phyloP scores from a whole-genome alignment of 2,329 filamentous ascomycete species.

The Paracamarosporium sp. region DNA sequence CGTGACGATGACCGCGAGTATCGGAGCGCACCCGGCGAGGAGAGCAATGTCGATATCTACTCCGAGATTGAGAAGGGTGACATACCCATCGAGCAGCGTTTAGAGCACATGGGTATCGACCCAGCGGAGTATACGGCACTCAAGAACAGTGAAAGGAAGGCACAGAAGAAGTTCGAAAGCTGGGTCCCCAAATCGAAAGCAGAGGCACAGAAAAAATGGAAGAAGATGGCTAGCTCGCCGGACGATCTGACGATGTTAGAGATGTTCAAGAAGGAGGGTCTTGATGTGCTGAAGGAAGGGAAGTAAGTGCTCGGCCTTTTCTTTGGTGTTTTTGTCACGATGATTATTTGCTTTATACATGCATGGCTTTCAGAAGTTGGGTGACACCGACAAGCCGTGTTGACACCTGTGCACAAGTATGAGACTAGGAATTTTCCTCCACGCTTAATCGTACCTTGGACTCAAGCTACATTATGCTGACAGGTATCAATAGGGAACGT shows the following conservation, averaged over 20 bases:
- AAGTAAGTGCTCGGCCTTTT: constrained; percentile 28
- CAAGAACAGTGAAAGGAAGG: constrained; percentile 31
- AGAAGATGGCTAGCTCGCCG: constrained; percentile 36
- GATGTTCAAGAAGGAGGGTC: constrained; percentile 39
- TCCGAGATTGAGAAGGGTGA: constrained; percentile 27
- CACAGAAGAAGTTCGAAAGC: constrained; percentile 22
- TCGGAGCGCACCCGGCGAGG: constrained; percentile 7
- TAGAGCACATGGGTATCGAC: constrained; percentile 37
- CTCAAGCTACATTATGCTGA: constrained; percentile 1
- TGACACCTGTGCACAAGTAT: constrained; percentile 9
- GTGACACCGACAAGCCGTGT: constrained; percentile 9
- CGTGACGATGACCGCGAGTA: constrained; percentile 22
- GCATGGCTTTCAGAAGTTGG: constrained; percentile 7
- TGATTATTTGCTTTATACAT: constrained; percentile 7
- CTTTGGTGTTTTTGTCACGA: not conserved
- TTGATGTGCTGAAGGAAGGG: constrained; percentile 44
- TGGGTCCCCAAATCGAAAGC: constrained; percentile 38
- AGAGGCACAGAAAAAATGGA: constrained; percentile 36
- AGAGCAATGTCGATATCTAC: constrained; percentile 20
- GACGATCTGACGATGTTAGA: constrained; percentile 38
- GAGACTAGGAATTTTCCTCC: not conserved
- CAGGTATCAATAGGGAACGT: constrained; percentile 26
- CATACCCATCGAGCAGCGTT: constrained; percentile 32
- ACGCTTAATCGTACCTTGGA: not conserved
- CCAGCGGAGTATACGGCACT: constrained; percentile 35